Percentiles rank a stretch among this genome's conserved stretches.
Evolutionary conservation across 768 basidiomycete genomes (phyloP).

Genomic region (Trametes villosa): DNA sequence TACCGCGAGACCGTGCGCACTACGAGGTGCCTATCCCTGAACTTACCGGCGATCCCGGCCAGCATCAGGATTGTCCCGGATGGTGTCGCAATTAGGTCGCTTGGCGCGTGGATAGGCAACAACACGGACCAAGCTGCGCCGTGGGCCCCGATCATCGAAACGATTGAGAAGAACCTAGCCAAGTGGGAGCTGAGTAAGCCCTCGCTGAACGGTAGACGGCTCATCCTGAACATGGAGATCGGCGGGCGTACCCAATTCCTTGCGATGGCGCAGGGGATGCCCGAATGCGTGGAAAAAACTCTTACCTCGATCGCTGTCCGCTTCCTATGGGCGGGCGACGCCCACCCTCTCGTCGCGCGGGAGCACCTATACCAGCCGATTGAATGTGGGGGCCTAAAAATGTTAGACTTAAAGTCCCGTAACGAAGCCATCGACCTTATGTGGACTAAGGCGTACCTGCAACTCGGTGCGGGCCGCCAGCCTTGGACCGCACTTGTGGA

Average conservation of each 20-base stretch:
- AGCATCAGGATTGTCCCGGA: background rate
- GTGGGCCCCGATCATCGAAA: background rate
- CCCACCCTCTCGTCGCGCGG: background rate
- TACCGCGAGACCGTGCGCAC: too few species aligned
- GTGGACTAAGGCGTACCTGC: slow-evolving; percentile 17
- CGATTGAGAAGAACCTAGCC: background rate
- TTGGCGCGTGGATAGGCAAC: slow-evolving; percentile 27
- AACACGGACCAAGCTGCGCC: background rate
- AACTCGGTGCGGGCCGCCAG: background rate
- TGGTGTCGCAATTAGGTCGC: background rate
- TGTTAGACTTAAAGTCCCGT: background rate
- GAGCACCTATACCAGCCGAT: background rate
- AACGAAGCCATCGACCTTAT: slow-evolving; percentile 24
- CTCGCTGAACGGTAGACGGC: background rate
- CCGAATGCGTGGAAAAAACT: background rate
- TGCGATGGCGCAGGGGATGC: slow-evolving; percentile 30
- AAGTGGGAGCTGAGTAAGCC: slow-evolving; percentile 6
- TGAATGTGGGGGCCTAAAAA: background rate
- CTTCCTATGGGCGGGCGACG: background rate
- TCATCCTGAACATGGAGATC: too few species aligned
- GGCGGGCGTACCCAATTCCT: background rate
- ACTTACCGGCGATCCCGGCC: too few species aligned
- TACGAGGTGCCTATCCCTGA: too few species aligned
- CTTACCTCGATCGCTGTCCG: background rate
- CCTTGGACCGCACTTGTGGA: slow-evolving; percentile 21